phyloP scores from a whole-genome alignment of 2,329 filamentous ascomycete species.

The Drechslera avenae region DNA sequence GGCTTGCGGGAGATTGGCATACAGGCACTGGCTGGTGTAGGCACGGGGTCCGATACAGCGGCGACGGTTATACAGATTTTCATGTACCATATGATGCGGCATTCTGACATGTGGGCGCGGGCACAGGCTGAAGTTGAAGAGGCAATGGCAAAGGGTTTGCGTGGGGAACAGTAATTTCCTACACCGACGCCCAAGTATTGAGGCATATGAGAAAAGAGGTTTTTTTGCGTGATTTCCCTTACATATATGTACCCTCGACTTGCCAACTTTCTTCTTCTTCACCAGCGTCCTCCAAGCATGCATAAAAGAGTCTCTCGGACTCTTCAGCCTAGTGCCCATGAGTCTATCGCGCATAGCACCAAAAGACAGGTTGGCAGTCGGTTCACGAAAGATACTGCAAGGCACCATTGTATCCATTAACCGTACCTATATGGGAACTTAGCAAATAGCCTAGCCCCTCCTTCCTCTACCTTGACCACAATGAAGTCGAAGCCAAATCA shows the following conservation, averaged over 20 bases:
- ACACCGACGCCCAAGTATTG: neutral
- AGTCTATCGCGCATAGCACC: conserved; percentile 41
- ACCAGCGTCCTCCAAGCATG: conserved; percentile 12
- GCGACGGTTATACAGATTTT: conserved; percentile 44
- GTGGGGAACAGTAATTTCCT: neutral
- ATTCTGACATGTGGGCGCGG: conserved; percentile 13
- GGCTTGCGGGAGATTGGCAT: conserved; percentile 43
- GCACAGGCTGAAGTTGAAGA: conserved; percentile 18
- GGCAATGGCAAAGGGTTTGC: neutral
- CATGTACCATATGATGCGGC: conserved; percentile 44
- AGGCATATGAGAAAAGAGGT: neutral
- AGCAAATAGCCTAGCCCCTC: neutral
- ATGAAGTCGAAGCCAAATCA: no score
- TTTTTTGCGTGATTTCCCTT: no score
- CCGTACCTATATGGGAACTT: neutral
- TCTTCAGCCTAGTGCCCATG: conserved; percentile 39
- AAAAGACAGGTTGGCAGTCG: conserved; percentile 39
- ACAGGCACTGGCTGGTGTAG: conserved; percentile 44
- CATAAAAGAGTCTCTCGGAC: conserved; percentile 46
- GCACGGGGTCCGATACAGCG: conserved; percentile 49
- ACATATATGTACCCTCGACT: no score
- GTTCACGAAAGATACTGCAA: neutral
- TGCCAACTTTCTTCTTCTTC: neutral
- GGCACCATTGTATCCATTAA: neutral
- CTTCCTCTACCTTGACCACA: neutral